Conservation (phyloP, 2,329 filamentous ascomycete genomes). For the Ceratocystis destructans region DNA sequence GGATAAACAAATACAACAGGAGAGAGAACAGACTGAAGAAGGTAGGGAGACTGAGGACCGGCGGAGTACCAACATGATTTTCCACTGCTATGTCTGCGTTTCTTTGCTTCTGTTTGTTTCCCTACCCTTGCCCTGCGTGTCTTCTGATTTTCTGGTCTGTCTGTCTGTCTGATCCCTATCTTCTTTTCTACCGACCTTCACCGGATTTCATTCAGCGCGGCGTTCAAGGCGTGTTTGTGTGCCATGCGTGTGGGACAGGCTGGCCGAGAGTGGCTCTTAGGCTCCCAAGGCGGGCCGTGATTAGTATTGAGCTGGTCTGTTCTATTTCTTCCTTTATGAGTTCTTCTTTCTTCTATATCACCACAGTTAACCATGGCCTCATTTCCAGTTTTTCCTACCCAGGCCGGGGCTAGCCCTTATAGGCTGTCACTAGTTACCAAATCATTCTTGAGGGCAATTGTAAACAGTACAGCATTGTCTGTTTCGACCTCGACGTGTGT, state of each 20-base stretch:
- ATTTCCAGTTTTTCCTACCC: neutral
- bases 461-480: conserved; percentile 56
- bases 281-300: neutral
- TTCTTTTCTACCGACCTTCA: conserved; percentile 2
- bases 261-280: neutral
- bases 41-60: too few relatives aligned
- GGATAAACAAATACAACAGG: too few relatives aligned
- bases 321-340: neutral
- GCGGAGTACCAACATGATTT: too few relatives aligned
- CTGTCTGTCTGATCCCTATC: conserved; percentile 16
- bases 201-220: conserved; percentile 17
- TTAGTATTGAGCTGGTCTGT: neutral
- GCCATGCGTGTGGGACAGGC: neutral
- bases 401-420: neutral
- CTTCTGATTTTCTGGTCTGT: conserved; percentile 14
- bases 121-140: neutral
- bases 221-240: conserved; percentile 11
- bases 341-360: neutral
- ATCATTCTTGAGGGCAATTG: conserved; percentile 32
- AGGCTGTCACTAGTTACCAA: neutral
- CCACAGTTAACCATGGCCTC: neutral
- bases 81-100: conserved; percentile 11
- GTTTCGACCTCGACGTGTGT: conserved; percentile 50
- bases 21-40: too few relatives aligned
- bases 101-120: conserved; percentile 19